These are phyloP conservation scores for Pseudonitzschia multiseries DNA, from an alignment of 108 stramenopile species.

Conservation along the genomic window DNA sequence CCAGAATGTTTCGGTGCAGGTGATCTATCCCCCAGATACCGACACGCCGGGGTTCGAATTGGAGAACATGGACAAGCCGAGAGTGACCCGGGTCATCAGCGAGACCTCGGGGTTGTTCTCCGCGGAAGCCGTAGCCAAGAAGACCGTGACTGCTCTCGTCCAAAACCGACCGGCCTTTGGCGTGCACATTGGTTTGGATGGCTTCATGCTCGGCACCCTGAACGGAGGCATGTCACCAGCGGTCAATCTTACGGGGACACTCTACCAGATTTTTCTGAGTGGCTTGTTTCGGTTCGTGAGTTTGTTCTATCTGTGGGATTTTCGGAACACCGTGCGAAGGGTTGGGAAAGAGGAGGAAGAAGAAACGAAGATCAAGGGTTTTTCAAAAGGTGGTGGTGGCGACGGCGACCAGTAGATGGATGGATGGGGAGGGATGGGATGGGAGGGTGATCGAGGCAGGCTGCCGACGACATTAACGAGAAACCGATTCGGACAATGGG, in stretches of 20 bases:
- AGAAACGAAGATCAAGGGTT: background rate
- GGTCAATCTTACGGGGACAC: constrained; percentile 48
- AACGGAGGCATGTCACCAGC: constrained; percentile 80
- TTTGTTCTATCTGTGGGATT: constrained; percentile 79
- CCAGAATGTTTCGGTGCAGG: constrained; percentile 53
- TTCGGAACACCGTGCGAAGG: constrained; percentile 60
- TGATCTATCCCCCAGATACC: constrained; percentile 96
- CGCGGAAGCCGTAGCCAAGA: constrained; percentile 64
- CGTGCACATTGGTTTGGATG: constrained; percentile 79
- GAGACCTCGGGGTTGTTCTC: constrained; percentile 63
- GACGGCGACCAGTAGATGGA: no score
- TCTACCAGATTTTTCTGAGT: constrained; percentile 69
- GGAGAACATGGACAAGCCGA: constrained; percentile 76
- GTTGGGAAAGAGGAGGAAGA: background rate
- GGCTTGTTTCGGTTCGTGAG: constrained; percentile 69
- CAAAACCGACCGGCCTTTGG: constrained; percentile 54
- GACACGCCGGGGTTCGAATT: constrained; percentile 94
- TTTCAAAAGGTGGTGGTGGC: background rate
- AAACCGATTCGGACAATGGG: no score
- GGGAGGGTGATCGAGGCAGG: no score
- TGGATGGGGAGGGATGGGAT: no score
- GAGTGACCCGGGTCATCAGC: constrained; percentile 67
- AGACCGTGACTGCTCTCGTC: constrained; percentile 57
- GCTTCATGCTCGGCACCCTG: constrained; percentile 79
- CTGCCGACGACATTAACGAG: no score